These are phyloP conservation scores for Exophiala lecanii-corni DNA, from an alignment of 2,329 filamentous ascomycete genomes.

Conservation along the genomic window DNA sequence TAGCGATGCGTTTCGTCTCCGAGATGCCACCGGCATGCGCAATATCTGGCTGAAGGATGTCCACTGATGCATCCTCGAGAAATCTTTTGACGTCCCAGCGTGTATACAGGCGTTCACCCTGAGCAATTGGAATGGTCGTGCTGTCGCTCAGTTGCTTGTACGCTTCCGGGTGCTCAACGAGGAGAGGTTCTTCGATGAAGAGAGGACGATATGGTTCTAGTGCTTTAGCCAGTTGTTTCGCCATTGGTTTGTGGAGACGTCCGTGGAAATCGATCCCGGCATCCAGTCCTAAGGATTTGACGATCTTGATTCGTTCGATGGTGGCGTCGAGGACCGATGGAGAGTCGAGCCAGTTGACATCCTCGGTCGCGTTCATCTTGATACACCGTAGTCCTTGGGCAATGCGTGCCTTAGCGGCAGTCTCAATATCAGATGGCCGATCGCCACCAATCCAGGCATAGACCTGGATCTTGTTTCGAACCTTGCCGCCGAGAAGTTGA, in stretches of 20 bases:
- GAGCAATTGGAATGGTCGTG: constrained; percentile 61
- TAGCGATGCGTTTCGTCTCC: constrained; percentile 61
- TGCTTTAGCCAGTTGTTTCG: constrained; percentile 62
- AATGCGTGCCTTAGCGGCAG: constrained; percentile 50
- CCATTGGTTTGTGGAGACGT: constrained; percentile 68
- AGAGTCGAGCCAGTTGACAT: constrained; percentile 69
- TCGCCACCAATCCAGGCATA: constrained; percentile 75
- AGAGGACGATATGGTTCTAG: constrained; percentile 62
- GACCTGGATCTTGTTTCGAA: constrained; percentile 62
- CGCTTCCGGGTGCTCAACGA: constrained; percentile 61
- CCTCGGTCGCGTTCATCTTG: constrained; percentile 73
- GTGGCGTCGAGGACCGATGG: constrained; percentile 59
- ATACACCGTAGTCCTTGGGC: constrained; percentile 41
- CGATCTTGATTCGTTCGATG: constrained; percentile 63
- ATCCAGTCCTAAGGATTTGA: constrained; percentile 66
- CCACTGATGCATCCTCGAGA: constrained; percentile 60
- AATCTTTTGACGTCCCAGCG: constrained; percentile 69
- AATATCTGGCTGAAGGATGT: constrained; percentile 68
- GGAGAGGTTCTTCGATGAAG: constrained; percentile 68
- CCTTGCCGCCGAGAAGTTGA: constrained; percentile 67
- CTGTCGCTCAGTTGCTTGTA: constrained; percentile 55
- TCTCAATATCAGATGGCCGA: constrained; percentile 59
- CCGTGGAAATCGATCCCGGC: constrained; percentile 75
- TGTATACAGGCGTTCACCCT: constrained; percentile 65
- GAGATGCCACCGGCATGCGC: constrained; percentile 66